phyloP scores from a whole-genome alignment of 345 rosid species.

The Eutrema heterophyllum region DNA sequence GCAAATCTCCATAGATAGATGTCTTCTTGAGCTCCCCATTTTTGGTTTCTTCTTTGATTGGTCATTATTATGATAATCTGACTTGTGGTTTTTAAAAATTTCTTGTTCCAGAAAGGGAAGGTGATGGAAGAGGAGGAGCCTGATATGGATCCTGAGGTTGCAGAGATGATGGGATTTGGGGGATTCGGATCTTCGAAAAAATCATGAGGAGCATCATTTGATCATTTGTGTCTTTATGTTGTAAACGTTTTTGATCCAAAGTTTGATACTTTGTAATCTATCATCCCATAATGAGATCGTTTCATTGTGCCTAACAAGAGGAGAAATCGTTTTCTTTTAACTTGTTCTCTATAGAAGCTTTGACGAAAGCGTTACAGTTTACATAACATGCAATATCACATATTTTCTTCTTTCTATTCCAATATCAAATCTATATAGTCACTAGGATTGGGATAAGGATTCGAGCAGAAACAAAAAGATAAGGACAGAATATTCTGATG shows the following conservation, averaged over 20 bases:
- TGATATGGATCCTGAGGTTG: constrained; percentile 88
- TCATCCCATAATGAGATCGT: background rate
- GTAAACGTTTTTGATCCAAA: background rate
- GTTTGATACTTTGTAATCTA: constrained; percentile 10
- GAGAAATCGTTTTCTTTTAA: no score
- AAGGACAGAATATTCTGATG: no score
- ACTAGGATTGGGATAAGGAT: no score
- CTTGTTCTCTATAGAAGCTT: no score
- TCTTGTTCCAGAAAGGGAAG: constrained; percentile 68
- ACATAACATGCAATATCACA: no score
- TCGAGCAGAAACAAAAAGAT: no score
- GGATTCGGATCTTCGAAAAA: constrained; percentile 86
- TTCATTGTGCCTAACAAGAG: background rate
- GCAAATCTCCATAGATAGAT: constrained; percentile 30
- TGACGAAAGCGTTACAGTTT: no score
- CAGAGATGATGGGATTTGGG: constrained; percentile 96
- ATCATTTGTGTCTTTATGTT: constrained; percentile 13
- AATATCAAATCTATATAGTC: no score
- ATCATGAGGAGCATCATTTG: constrained; percentile 24
- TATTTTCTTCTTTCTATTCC: no score
- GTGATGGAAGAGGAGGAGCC: constrained; percentile 74
- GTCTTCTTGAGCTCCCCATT: background rate
- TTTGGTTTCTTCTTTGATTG: background rate
- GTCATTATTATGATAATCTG: background rate
- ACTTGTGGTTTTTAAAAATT: background rate